Conservation (phyloP, 441 rosid genomes). For the Theobroma grandiflorum region DNA sequence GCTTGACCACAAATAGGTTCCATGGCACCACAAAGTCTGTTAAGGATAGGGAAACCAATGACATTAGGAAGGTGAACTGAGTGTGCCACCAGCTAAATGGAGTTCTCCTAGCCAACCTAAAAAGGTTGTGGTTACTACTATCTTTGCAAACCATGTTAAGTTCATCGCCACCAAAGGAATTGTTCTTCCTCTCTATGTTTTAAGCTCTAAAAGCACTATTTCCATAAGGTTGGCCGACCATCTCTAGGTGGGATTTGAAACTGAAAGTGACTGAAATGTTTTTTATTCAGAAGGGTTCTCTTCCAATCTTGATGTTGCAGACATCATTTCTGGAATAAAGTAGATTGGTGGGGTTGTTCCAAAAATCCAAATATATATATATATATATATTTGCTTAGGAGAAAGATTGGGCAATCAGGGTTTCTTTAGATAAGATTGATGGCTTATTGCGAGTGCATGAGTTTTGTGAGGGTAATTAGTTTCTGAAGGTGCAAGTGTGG, state of each 20-base stretch:
- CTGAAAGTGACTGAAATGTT: conserved; percentile 27
- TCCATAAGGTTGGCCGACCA: conserved; percentile 41
- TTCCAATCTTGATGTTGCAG: conserved; percentile 33
- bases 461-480: conserved; percentile 41
- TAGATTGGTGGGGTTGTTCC: neutral
- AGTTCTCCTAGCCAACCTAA: conserved; percentile 83
- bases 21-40: conserved; percentile 83
- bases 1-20: conserved; percentile 97
- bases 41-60: conserved; percentile 83
- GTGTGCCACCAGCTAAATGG: conserved; percentile 80
- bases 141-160: conserved; percentile 79
- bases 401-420: conserved; percentile 10
- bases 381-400: too few relatives aligned
- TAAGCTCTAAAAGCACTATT: conserved; percentile 55
- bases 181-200: conserved; percentile 53
- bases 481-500: conserved; percentile 24
- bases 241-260: conserved; percentile 31
- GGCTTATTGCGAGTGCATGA: conserved; percentile 32
- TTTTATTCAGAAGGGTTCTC: conserved; percentile 27
- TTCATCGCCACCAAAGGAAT: conserved; percentile 79
- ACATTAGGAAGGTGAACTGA: conserved; percentile 82
- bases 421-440: conserved; percentile 24
- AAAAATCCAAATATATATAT: conserved; percentile 10
- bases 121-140: conserved; percentile 70
- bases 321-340: conserved; percentile 34